These are phyloP conservation scores for Protomyces inouyei DNA, from an alignment of 1,139 yeast genomes.

Conservation along the genomic window DNA sequence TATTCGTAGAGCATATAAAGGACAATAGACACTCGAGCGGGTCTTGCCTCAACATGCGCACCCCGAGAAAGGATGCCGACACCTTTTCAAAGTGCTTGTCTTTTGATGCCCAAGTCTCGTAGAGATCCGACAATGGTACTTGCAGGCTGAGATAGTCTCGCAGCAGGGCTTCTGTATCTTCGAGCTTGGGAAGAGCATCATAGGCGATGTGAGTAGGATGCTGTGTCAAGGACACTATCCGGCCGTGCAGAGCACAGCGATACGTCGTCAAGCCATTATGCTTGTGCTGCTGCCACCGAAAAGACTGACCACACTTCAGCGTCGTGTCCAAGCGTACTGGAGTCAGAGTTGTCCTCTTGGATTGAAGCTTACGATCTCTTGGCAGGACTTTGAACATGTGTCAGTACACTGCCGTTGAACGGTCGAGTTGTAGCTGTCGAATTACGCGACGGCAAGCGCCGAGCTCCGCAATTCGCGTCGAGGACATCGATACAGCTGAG, in stretches of 20 bases:
- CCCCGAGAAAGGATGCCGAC: constrained; percentile 53
- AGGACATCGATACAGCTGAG: no score
- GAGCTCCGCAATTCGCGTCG: no score
- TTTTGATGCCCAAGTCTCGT: constrained; percentile 55
- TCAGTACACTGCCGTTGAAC: no score
- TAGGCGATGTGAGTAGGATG: constrained; percentile 34
- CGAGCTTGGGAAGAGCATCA: constrained; percentile 29
- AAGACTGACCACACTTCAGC: constrained; percentile 35
- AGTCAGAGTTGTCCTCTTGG: background rate
- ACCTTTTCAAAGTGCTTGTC: constrained; percentile 49
- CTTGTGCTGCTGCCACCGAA: constrained; percentile 40
- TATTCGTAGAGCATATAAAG: constrained; percentile 92
- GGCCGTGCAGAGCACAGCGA: constrained; percentile 37
- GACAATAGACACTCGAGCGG: constrained; percentile 94
- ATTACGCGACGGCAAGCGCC: no score
- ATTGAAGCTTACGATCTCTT: background rate
- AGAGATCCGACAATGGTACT: constrained; percentile 52
- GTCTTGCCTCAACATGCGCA: constrained; percentile 80
- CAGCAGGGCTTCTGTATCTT: constrained; percentile 48
- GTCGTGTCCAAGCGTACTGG: constrained; percentile 24
- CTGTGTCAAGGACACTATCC: constrained; percentile 40
- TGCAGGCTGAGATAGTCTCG: constrained; percentile 66
- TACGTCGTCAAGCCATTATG: constrained; percentile 35
- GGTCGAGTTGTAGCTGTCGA: no score
- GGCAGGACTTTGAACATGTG: background rate